phyloP scores from a whole-genome alignment of 352 stramenopile species.

The Pythium sp. region DNA sequence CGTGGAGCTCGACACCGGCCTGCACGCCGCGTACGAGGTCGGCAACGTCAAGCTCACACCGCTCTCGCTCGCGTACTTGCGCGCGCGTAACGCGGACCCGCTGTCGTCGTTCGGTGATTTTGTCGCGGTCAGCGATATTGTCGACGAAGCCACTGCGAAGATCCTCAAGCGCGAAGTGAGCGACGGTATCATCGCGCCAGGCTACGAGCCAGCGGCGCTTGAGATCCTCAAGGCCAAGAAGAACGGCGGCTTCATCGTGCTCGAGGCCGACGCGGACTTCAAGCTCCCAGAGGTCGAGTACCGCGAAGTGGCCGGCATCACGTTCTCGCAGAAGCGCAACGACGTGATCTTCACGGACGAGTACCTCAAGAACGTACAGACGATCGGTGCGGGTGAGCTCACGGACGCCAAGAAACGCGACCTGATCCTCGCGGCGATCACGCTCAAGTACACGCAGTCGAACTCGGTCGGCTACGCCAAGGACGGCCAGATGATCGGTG shows the following conservation, averaged over 20 bases:
- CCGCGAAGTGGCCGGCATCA: slow-evolving; percentile 97
- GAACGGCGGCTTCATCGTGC: slow-evolving; percentile 98
- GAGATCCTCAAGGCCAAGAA: slow-evolving; percentile 99
- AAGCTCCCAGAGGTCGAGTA: slow-evolving; percentile 94
- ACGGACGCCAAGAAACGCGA: slow-evolving; percentile 94
- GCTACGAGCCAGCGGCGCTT: slow-evolving; percentile 96
- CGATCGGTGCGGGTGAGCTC: slow-evolving; percentile 80
- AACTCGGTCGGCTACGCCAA: slow-evolving; percentile 99
- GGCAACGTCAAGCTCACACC: slow-evolving; percentile 92
- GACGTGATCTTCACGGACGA: slow-evolving; percentile 93
- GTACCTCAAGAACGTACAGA: slow-evolving; percentile 93
- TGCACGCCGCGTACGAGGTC: slow-evolving; percentile 95
- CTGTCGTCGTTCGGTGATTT: slow-evolving; percentile 99
- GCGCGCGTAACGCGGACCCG: slow-evolving; percentile 98
- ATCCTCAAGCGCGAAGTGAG: slow-evolving; percentile 99
- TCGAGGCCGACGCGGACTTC: slow-evolving; percentile 94
- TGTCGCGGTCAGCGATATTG: slow-evolving; percentile 96
- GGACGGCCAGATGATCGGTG: slow-evolving; percentile 99
- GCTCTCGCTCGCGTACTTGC: slow-evolving; percentile 96
- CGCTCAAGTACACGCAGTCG: slow-evolving; percentile 99
- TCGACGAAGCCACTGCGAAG: slow-evolving; percentile 97
- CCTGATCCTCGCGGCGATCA: slow-evolving; percentile 98
- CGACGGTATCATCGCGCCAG: slow-evolving; percentile 98
- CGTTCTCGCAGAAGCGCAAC: slow-evolving; percentile 98
- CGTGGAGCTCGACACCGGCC: slow-evolving; percentile 92